Conservation (phyloP, 176 grass and related monocot species). For the Avena sativa region DNA sequence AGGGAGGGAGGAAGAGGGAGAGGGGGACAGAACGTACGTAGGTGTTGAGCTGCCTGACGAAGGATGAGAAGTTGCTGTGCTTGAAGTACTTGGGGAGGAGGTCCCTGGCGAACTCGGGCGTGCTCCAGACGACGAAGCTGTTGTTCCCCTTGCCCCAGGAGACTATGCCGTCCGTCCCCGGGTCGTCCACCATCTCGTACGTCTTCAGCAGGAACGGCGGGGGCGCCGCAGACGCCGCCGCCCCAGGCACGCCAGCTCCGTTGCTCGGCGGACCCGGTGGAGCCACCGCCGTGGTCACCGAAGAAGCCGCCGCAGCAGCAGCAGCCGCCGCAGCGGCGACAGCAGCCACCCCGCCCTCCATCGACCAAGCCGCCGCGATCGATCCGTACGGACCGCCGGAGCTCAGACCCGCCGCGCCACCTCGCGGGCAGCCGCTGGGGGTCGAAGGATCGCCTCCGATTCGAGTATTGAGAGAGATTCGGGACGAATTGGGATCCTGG, state of each 20-base stretch:
- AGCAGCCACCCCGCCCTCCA: constrained; percentile 36
- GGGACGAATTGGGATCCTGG: not conserved
- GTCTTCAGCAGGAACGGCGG: constrained; percentile 90
- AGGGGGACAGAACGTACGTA: constrained; percentile 47
- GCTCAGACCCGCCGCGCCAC: not conserved
- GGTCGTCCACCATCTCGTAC: constrained; percentile 96
- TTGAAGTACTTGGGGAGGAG: constrained; percentile 97
- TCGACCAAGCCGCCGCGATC: not conserved
- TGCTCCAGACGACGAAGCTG: constrained; percentile 94
- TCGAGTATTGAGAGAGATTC: not conserved
- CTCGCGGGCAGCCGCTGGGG: no score
- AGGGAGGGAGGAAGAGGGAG: not conserved
- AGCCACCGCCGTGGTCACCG: constrained; percentile 36
- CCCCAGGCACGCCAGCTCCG: constrained; percentile 17
- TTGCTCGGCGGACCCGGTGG: constrained; percentile 21
- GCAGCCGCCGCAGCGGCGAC: not conserved
- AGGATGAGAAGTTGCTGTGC: constrained; percentile 94
- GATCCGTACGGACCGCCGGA: constrained; percentile 18
- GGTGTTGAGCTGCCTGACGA: constrained; percentile 93
- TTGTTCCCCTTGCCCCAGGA: constrained; percentile 79
- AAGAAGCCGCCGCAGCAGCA: not conserved
- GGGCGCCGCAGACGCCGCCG: constrained; percentile 39
- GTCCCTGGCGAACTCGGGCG: constrained; percentile 89
- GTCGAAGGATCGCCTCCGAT: not conserved
- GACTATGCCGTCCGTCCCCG: constrained; percentile 66